Percentiles rank a stretch among this genome's conserved stretches.
Evolutionary conservation across 164 flowering plant genomes (phyloP).

Genomic region (Berberis thunbergii): DNA sequence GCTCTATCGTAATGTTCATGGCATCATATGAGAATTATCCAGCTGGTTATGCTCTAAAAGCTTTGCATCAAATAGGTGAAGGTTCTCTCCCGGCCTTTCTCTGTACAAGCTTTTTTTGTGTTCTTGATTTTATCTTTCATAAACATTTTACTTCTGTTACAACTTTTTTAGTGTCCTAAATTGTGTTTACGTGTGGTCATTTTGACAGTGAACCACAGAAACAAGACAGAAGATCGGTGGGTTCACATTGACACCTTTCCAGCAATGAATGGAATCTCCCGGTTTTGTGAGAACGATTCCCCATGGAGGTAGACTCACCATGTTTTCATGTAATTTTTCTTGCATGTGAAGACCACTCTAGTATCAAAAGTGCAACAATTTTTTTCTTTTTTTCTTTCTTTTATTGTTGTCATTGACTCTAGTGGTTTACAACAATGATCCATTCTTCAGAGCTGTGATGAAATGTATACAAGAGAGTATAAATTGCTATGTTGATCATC

Average conservation of each 20-base stretch:
- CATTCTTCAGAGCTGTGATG: no score
- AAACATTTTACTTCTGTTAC: background rate
- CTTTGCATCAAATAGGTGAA: conserved; percentile 64
- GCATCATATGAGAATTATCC: conserved; percentile 94
- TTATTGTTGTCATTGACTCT: no score
- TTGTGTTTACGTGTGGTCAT: background rate
- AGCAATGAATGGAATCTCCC: conserved; percentile 97
- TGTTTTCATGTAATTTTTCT: background rate
- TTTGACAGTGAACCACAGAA: conserved; percentile 29
- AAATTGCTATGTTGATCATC: background rate
- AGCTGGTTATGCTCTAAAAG: conserved; percentile 65
- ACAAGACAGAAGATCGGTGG: conserved; percentile 33
- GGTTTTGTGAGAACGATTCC: conserved; percentile 63
- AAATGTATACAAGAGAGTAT: no score
- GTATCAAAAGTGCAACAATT: background rate
- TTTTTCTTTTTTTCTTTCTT: conserved; percentile 1
- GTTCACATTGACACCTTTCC: conserved; percentile 89
- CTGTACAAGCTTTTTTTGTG: background rate
- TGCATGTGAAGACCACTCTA: background rate
- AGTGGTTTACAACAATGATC: no score
- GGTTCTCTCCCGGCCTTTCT: conserved; percentile 3
- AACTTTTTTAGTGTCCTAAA: no score
- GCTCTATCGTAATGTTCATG: conserved; percentile 55
- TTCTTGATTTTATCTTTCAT: background rate
- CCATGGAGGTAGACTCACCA: conserved; percentile 69